Evolutionary conservation across 78 protist species (phyloP).

Genomic region (Dictyostelium brefeldianum): DNA sequence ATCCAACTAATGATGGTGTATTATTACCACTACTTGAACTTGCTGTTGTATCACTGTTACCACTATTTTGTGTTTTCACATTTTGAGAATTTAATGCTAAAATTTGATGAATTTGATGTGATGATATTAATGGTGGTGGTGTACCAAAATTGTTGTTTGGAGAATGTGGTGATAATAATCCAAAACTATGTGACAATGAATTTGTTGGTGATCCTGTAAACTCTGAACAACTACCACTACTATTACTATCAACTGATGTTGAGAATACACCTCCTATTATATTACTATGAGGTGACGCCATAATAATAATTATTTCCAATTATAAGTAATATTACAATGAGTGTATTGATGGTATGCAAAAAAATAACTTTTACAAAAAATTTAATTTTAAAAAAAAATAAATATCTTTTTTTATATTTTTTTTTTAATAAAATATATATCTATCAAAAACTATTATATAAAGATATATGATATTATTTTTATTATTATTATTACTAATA

Average conservation of each 20-base stretch:
- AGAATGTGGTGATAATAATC: not conserved
- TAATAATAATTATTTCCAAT: not conserved
- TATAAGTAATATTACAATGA: too few species aligned
- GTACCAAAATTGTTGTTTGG: not conserved
- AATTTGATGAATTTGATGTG: not conserved
- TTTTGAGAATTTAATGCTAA: too few species aligned
- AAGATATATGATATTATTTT: not conserved
- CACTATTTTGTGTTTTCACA: not conserved
- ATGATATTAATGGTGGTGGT: not conserved
- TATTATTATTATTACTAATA: too few species aligned
- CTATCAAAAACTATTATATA: too few species aligned
- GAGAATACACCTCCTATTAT: not conserved
- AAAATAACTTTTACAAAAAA: not conserved
- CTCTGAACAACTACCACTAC: slow-evolving; percentile 38
- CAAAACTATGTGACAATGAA: not conserved
- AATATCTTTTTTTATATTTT: too few species aligned
- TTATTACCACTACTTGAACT: not conserved
- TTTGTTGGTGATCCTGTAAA: slow-evolving; percentile 5
- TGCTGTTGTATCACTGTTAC: not conserved
- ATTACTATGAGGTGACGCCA: not conserved
- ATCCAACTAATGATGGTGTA: not conserved
- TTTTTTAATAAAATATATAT: too few species aligned
- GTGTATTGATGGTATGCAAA: too few species aligned
- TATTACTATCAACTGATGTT: not conserved
- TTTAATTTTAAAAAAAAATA: too few species aligned